These are phyloP conservation scores for Xylaria cubensis DNA, from an alignment of 495 filamentous ascomycete genomes.

Conservation along the genomic window DNA sequence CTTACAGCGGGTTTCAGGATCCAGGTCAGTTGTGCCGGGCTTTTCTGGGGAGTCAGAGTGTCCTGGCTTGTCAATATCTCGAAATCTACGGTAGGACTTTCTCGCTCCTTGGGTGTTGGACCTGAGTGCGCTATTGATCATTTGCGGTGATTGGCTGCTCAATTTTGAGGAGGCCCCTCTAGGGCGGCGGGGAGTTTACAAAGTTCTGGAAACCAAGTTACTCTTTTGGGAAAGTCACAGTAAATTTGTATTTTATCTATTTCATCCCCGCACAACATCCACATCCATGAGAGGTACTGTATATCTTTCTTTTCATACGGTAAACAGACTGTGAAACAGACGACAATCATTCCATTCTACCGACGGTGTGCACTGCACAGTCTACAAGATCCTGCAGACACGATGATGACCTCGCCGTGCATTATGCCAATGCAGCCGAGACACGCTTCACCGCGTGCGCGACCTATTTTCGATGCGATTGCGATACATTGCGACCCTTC, in stretches of 20 bases:
- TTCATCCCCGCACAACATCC: constrained; percentile 5
- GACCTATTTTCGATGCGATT: not conserved
- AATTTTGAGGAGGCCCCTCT: not conserved
- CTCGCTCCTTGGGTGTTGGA: not conserved
- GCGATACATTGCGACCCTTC: constrained; percentile 12
- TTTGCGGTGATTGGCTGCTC: not conserved
- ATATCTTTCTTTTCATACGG: constrained; percentile 1
- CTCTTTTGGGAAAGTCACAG: constrained; percentile 23
- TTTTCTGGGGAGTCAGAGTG: constrained; percentile 15
- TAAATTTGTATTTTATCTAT: constrained; percentile 2
- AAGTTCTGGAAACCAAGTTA: constrained; percentile 11
- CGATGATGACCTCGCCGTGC: constrained; percentile 24
- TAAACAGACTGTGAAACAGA: not conserved
- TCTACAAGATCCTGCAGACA: constrained; percentile 24
- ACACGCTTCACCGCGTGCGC: constrained; percentile 26
- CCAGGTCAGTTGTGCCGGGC: constrained; percentile 2
- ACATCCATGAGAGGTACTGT: not conserved
- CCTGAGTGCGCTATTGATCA: not conserved
- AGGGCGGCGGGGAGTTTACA: constrained; percentile 16
- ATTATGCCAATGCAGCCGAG: constrained; percentile 29
- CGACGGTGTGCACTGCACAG: constrained; percentile 15
- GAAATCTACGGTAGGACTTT: not conserved
- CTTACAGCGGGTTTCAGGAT: constrained; percentile 23
- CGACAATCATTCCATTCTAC: constrained; percentile 6
- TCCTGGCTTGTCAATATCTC: not conserved